Evolutionary conservation across 2,329 filamentous ascomycete genomes (phyloP).

Genomic region (Fusarium sp.): DNA sequence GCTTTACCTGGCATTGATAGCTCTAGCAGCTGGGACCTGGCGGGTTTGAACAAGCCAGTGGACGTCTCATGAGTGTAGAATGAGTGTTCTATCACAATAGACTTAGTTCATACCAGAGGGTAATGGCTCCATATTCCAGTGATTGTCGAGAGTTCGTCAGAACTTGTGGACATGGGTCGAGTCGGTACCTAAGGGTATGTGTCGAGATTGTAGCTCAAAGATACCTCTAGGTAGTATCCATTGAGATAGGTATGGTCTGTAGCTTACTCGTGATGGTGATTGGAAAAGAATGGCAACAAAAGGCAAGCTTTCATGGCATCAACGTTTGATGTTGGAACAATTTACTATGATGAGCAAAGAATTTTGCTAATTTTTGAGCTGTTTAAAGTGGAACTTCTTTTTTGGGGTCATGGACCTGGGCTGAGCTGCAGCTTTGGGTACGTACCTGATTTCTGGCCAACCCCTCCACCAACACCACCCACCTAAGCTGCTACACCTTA

Average conservation of each 20-base stretch:
- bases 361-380: slow-evolving; percentile 3
- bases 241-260: background rate
- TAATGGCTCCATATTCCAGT: background rate
- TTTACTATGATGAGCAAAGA: background rate
- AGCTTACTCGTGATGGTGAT: background rate
- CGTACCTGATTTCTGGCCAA: slow-evolving; percentile 19
- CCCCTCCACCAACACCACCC: slow-evolving; percentile 33
- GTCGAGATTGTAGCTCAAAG: background rate
- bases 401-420: background rate
- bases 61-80: background rate
- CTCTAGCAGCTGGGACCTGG: background rate
- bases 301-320: slow-evolving; percentile 1
- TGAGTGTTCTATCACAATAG: background rate
- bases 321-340: background rate
- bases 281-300: background rate
- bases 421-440: slow-evolving; percentile 28
- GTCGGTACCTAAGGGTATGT: background rate
- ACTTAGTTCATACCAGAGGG: background rate
- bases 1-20: background rate
- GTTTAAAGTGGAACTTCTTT: slow-evolving; percentile 21
- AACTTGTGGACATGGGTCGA: background rate
- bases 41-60: background rate
- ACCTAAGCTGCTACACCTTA: slow-evolving; percentile 24
- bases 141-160: background rate
- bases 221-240: background rate